Conservation (phyloP, 1,284 basidiomycete species). For the Cerrena zonata region DNA sequence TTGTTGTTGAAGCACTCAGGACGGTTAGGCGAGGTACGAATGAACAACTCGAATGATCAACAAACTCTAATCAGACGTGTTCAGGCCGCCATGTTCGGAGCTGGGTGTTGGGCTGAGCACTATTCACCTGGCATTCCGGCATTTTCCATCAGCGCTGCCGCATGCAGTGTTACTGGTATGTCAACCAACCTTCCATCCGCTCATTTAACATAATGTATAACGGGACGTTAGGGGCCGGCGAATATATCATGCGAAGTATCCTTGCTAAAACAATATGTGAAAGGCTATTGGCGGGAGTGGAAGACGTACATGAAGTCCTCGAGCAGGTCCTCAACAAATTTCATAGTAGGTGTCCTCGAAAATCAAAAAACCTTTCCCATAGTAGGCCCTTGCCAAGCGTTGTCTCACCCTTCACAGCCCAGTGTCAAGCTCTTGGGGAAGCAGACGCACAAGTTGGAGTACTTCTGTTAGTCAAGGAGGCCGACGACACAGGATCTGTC, state of each 20-base stretch:
- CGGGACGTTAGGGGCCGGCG: constrained; percentile 35
- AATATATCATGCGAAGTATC: constrained; percentile 34
- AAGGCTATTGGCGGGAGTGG: constrained; percentile 17
- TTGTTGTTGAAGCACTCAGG: constrained; percentile 66
- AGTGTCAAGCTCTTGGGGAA: constrained; percentile 23
- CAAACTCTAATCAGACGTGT: constrained; percentile 4
- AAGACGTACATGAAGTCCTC: constrained; percentile 28
- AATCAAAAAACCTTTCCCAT: too few relatives aligned
- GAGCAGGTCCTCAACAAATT: constrained; percentile 24
- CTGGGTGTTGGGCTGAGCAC: constrained; percentile 62
- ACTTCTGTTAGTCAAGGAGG: constrained; percentile 43
- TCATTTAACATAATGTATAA: not conserved
- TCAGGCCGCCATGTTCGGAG: constrained; percentile 58
- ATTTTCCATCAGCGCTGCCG: constrained; percentile 27
- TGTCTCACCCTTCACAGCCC: too few relatives aligned
- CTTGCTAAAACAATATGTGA: constrained; percentile 34
- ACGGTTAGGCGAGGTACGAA: constrained; percentile 59
- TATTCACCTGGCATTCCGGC: not conserved
- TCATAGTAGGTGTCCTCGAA: constrained; percentile 18
- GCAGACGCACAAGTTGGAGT: constrained; percentile 32
- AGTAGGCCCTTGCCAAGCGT: too few relatives aligned
- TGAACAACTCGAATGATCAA: not conserved
- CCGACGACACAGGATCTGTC: constrained; percentile 24
- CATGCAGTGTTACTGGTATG: constrained; percentile 67
- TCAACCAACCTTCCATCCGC: not conserved